Evolutionary conservation across 441 rosid genomes (phyloP), one percentile per base, ranked within the genome.

Genomic region (Flueggea neowawraea): DNA sequence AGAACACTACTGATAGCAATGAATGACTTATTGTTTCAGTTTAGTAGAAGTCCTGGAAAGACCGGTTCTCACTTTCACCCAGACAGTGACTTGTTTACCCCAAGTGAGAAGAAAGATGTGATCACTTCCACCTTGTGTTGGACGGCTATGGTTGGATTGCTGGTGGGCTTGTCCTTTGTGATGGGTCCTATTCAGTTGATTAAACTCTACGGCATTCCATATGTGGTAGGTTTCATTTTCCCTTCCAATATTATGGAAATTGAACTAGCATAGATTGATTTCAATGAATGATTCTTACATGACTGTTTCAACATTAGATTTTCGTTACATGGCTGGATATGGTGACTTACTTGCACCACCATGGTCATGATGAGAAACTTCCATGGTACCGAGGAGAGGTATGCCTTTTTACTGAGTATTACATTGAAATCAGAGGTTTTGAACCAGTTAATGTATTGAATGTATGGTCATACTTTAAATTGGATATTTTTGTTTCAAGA

Each of bases 381-480:
- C 99, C 99, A 11, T 94, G 99, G 99, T 94, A 94, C 69, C 90
- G 99, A 5, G 94, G 99, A 70, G 66, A 89, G 86, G 98, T 94
- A 76, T 9, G 28, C 28, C 28, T 22, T 22, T 22, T 22, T 0
- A 22, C 2, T n/a, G n/a, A n/a, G n/a, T n/a, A n/a, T 22, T 22
- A 22, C 28, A 22, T 22, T 22, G 28, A 22, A 22, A 22, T 22
- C 28, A 0, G 28, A 22, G 28, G 28, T 22, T 22, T 22, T 22
- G 28, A 22, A 22, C 28, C 28, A 22, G 28, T 22, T 22, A 22
- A 22, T 22, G 1, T 22, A 22, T 22, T 22, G 28, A 22, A 22
- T 22, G 28, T 22, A 22, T 22, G 2, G 28, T 22, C 28, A 22
- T 22, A 22, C 28, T 22, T 22, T 22, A 22, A 22, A 22, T 22